Evolutionary conservation across 2,329 filamentous ascomycete species (phyloP), one percentile per base, ranked within the genome.

Genomic region (Colletotrichum musae): DNA sequence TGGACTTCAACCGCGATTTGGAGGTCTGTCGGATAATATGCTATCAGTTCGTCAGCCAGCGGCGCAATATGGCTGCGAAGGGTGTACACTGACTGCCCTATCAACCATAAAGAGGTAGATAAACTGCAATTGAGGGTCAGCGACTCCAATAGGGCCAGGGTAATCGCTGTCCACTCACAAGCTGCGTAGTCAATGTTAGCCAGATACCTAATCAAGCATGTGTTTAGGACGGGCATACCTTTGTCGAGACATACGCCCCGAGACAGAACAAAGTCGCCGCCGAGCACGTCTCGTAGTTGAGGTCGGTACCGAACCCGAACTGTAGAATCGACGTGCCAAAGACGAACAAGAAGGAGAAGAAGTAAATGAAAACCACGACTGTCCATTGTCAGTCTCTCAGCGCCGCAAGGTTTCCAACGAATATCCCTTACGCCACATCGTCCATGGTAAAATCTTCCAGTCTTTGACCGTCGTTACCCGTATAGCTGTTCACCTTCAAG

Each of bases 101-200:
- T 68, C 66, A 26, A 68, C 66, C 66, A 68, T 68, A 41, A 65
- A 68, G 5, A 68, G 66, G 32, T 68, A 68, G 41, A 68, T 65
- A 24, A 68, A 68, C 66, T 68, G 13, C 6, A n/a, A 18, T 5
- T 5, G 12, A 9, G 7, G 36, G 2, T 54, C 18, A 53, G 24
- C 50, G 18, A 48, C 18, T 15, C 6, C 21, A 13, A 9, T 10
- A 24, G 6, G 43, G n/a, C n/a, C 10, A 1, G n/a, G 12, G 4
- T 10, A 4, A 5, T 12, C 24, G 5, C 10, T 10, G 18, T 51
- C 0, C 7, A 21, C 58, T 13, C 16, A 61, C 58, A 18, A 61
- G 47, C 58, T 61, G n/a, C 41, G 1, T 5, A 6, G 15, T 13
- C 3, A n/a, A 43, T 36, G 45, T 50, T 12, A 50, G 47, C 21